Percentiles rank a stretch among this genome's conserved stretches.
These are phyloP conservation scores for Candida sp. DNA, from an alignment of 1,139 yeast genomes.

Conservation along the genomic window DNA sequence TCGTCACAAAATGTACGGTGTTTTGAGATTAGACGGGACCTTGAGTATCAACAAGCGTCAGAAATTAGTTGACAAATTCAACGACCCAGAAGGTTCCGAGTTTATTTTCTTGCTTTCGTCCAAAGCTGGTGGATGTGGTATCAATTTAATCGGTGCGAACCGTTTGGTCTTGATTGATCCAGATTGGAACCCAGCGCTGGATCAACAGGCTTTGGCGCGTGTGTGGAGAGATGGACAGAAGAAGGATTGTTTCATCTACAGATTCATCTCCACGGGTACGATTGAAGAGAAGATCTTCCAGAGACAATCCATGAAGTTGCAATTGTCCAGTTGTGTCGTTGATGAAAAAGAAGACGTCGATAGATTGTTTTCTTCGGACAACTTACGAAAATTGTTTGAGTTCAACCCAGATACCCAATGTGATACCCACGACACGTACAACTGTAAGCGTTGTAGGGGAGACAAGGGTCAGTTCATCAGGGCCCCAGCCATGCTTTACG, in stretches of 20 bases:
- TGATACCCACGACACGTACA: constrained; percentile 93
- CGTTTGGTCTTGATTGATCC: constrained; percentile 90
- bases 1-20: constrained; percentile 72
- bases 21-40: constrained; percentile 90
- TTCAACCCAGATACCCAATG: constrained; percentile 72
- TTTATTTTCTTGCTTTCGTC: constrained; percentile 90
- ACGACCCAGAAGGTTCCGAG: constrained; percentile 88
- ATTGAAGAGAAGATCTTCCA: constrained; percentile 97
- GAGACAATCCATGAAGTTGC: constrained; percentile 95
- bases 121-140: constrained; percentile 99
- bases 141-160: constrained; percentile 95
- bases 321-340: constrained; percentile 93
- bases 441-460: constrained; percentile 80
- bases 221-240: constrained; percentile 99
- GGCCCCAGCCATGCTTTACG: constrained; percentile 92
- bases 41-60: constrained; percentile 93
- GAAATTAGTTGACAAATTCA: constrained; percentile 87
- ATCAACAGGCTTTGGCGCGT: constrained; percentile 97
- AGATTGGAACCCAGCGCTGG: constrained; percentile 99
- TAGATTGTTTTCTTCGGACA: constrained; percentile 84
- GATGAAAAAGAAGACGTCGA: constrained; percentile 98
- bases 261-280: constrained; percentile 94
- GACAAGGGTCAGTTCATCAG: constrained; percentile 60
- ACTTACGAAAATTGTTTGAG: constrained; percentile 74
- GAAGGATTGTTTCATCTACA: constrained; percentile 93